Percentiles rank a stretch among this genome's conserved stretches.
phyloP scores from a whole-genome alignment of 2,329 filamentous ascomycete genomes.

The Arthrinium phaeospermum region DNA sequence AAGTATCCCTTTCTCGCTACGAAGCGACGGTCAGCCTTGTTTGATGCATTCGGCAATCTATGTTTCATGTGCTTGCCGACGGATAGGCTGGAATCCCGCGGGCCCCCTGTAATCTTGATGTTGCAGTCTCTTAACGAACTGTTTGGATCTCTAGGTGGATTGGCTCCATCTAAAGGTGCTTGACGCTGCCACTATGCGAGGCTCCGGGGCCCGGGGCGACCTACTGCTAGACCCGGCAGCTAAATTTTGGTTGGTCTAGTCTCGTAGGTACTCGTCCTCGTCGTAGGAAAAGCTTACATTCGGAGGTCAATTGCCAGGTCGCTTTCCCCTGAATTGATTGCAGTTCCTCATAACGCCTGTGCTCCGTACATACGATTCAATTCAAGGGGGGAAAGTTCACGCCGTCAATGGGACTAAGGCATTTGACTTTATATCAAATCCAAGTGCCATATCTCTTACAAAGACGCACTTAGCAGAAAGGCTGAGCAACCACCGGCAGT shows the following conservation, averaged over 20 bases:
- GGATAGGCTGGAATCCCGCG: slow-evolving; percentile 10
- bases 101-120: not conserved
- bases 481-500: not conserved
- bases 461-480: slow-evolving; percentile 1
- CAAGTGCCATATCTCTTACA: slow-evolving; percentile 7
- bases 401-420: not conserved
- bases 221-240: slow-evolving; percentile 5
- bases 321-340: not conserved
- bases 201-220: not conserved
- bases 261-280: not conserved
- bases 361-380: not conserved
- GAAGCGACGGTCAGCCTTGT: not conserved
- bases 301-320: not conserved
- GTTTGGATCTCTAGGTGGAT: not conserved
- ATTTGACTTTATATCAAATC: not conserved
- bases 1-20: not conserved
- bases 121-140: not conserved
- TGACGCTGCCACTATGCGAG: not conserved
- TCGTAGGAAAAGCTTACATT: not conserved
- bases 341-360: not conserved
- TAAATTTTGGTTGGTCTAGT: not conserved
- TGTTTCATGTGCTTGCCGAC: slow-evolving; percentile 12
- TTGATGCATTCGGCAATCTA: slow-evolving; percentile 15
- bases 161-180: not conserved
- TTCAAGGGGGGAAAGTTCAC: not conserved